phyloP scores from a whole-genome alignment of 345 rosid species.

The Acer yangbiense region DNA sequence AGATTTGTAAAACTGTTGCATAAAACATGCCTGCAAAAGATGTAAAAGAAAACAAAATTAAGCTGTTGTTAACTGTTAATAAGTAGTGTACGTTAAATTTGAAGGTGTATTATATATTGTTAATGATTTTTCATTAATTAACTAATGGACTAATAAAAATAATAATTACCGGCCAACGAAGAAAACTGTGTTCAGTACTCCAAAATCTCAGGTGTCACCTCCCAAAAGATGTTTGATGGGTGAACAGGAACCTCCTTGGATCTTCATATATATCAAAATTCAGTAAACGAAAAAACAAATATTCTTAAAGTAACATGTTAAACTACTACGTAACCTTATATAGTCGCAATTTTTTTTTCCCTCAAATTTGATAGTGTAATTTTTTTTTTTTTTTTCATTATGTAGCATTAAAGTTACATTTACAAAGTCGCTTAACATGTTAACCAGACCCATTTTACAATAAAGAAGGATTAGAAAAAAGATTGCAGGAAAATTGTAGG shows the following conservation, averaged over 20 bases:
- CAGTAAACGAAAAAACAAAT: background rate
- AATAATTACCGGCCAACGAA: constrained; percentile 51
- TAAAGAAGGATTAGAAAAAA: no score
- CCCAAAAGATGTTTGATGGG: constrained; percentile 64
- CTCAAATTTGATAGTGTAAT: no score
- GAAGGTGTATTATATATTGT: no score
- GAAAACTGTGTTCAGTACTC: constrained; percentile 45
- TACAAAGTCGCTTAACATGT: no score
- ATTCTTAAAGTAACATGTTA: no score
- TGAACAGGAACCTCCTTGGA: constrained; percentile 51
- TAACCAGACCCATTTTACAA: no score
- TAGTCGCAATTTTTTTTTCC: no score
- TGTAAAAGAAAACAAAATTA: background rate
- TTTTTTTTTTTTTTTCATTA: no score
- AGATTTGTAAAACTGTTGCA: constrained; percentile 70
- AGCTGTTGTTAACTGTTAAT: background rate
- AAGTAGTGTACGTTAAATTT: background rate
- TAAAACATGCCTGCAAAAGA: constrained; percentile 49
- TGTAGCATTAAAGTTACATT: no score
- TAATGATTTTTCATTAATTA: background rate
- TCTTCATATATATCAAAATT: constrained; percentile 26
- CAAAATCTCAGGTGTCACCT: constrained; percentile 54
- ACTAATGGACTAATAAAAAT: constrained; percentile 8
- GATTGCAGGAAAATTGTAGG: no score
- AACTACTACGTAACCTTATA: no score